Conservation (phyloP, 2,329 filamentous ascomycete genomes). For the Tympanopsis confertula region DNA sequence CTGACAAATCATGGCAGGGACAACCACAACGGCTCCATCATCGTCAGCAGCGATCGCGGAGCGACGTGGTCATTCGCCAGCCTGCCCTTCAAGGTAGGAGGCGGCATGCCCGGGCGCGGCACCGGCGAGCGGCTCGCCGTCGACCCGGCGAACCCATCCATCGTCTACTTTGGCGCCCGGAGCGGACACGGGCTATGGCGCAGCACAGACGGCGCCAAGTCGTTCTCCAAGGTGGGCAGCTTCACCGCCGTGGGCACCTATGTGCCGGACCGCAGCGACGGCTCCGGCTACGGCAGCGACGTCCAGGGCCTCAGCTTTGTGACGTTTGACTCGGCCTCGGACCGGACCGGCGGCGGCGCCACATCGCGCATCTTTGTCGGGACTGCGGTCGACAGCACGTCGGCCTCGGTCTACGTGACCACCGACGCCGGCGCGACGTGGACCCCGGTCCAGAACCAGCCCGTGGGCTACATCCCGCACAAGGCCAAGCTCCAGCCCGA, state of each 20-base stretch:
- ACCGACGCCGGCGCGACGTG: slow-evolving; percentile 40
- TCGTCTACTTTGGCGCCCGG: slow-evolving; percentile 45
- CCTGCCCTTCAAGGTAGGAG: slow-evolving; percentile 47
- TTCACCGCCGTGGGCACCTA: slow-evolving; percentile 39
- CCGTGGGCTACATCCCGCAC: slow-evolving; percentile 40
- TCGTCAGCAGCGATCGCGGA: slow-evolving; percentile 40
- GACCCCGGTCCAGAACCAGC: slow-evolving; percentile 35
- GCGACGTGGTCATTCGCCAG: slow-evolving; percentile 34
- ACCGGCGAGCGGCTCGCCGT: slow-evolving; percentile 46
- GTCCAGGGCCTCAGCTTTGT: slow-evolving; percentile 36
- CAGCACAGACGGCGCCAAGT: slow-evolving; percentile 40
- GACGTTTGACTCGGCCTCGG: slow-evolving; percentile 41
- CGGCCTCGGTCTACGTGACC: slow-evolving; percentile 40
- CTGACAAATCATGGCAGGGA: slow-evolving; percentile 22
- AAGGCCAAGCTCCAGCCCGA: slow-evolving; percentile 35
- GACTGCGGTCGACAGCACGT: slow-evolving; percentile 36
- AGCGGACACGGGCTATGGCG: slow-evolving; percentile 48
- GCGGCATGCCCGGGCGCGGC: slow-evolving; percentile 50
- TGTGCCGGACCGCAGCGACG: slow-evolving; percentile 29
- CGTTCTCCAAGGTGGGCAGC: slow-evolving; percentile 36
- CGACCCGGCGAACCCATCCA: slow-evolving; percentile 42
- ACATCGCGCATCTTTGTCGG: slow-evolving; percentile 46
- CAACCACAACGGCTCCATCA: slow-evolving; percentile 39
- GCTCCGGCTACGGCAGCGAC: slow-evolving; percentile 30
- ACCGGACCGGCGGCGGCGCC: slow-evolving; percentile 25